Percentiles rank a stretch among this genome's conserved stretches.
These are phyloP conservation scores for Sphaerulina musiva DNA, from an alignment of 2,329 filamentous ascomycete species.

Conservation along the genomic window DNA sequence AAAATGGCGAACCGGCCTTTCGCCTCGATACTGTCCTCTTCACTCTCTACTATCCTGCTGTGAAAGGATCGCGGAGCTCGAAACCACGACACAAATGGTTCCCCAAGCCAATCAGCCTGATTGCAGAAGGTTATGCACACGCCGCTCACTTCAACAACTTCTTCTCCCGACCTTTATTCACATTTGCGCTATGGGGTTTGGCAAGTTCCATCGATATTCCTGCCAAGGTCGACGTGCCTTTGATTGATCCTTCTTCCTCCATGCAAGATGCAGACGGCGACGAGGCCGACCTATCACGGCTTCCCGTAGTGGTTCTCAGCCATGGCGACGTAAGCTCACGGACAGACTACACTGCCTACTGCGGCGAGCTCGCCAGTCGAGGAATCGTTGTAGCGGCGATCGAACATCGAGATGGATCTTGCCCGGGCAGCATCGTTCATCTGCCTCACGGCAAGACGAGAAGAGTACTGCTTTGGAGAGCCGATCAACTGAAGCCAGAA, in stretches of 20 bases:
- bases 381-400: constrained; percentile 40
- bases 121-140: constrained; percentile 39
- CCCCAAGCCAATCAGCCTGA: constrained; percentile 37
- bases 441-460: constrained; percentile 29
- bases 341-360: constrained; percentile 40
- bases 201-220: constrained; percentile 38
- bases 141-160: constrained; percentile 34
- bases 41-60: constrained; percentile 39
- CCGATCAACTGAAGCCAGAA: constrained; percentile 30
- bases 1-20: constrained; percentile 35
- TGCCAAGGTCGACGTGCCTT: constrained; percentile 35
- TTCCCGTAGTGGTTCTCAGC: constrained; percentile 39
- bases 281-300: constrained; percentile 6
- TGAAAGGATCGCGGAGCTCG: constrained; percentile 18
- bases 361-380: constrained; percentile 40
- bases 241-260: not conserved
- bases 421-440: constrained; percentile 38
- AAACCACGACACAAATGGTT: constrained; percentile 37
- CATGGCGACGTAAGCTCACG: constrained; percentile 41
- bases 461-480: constrained; percentile 34
- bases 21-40: constrained; percentile 38
- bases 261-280: not conserved
- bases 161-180: constrained; percentile 33
- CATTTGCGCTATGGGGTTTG: constrained; percentile 36
- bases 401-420: constrained; percentile 42